Evolutionary conservation across 352 stramenopile species (phyloP), one percentile per base, ranked within the genome.

Genomic region (Phytophthora pini): DNA sequence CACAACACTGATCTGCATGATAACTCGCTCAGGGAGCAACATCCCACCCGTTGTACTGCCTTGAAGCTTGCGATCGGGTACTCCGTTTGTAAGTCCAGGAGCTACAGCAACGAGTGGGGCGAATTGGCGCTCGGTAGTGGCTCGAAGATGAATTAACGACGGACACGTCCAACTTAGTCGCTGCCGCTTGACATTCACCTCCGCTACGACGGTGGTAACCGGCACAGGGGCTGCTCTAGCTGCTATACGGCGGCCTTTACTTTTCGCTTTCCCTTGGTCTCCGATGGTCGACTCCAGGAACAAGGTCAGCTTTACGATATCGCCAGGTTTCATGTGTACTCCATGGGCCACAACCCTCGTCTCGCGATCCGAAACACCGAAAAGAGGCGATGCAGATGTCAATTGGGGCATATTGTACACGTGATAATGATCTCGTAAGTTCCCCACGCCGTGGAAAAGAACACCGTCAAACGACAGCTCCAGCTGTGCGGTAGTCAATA

Each of bases 371-470:
- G 69, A 72, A 0, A 72, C 45, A 0, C 81, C 84, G 41, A 79
- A 89, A 2, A 90, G 47, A 6, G 84, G 84, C 3, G 27, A 61
- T 8, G 79, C 75, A 0, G 56, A 84, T n/a, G 69, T 76, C 5
- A 92, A 36, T 10, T 80, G 64, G 2, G 84, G 82, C 17, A 92
- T 79, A 32, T 81, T 88, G 62, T 90, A 90, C 4, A 89, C 72
- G 3, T 51, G 60, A 31, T 87, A 90, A 20, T 81, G 74, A 8
- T 76, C 40, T 29, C 84, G 57, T 3, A 92, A 55, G 26, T 89
- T 68, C 2, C 84, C 80, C 9, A 80, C 58, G 1, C 58, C 49
- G 45, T 89, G 72, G 50, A 88, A 92, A 44, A 77, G 69, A 11
- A 55, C 44, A 5, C 48, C 47, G 54, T 92, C 81, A 46, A 92